phyloP scores from a whole-genome alignment of 768 basidiomycete genomes.

The Royoungia palumana region DNA sequence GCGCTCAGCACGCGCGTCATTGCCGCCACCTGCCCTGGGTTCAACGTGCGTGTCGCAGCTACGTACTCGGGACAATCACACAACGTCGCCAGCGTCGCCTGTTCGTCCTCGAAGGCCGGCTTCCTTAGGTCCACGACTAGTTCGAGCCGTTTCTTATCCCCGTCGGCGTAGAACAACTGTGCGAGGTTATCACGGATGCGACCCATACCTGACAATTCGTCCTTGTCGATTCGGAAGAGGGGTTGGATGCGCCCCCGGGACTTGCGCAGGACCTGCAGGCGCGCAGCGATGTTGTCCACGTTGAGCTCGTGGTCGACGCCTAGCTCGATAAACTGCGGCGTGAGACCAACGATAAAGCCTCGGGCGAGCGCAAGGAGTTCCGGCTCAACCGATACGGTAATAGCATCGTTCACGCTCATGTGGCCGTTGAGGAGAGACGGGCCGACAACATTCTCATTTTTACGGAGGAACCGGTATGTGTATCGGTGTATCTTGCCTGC shows the following conservation, averaged over 20 bases:
- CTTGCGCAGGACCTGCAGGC: constrained; percentile 27
- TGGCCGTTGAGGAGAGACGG: constrained; percentile 66
- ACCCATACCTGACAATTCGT: constrained; percentile 87
- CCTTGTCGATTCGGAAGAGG: constrained; percentile 88
- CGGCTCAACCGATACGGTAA: constrained; percentile 86
- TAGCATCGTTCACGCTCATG: constrained; percentile 74
- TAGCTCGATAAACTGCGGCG: constrained; percentile 58
- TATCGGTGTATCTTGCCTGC: constrained; percentile 69
- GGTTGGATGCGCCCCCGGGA: constrained; percentile 8
- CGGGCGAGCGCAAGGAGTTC: constrained; percentile 78
- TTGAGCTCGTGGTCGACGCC: constrained; percentile 83
- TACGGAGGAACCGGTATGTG: constrained; percentile 69
- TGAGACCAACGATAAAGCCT: constrained; percentile 78
- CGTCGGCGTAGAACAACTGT: constrained; percentile 78
- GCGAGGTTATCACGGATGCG: constrained; percentile 90
- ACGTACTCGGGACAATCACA: constrained; percentile 29
- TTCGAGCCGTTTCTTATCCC: constrained; percentile 61
- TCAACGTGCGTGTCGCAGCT: constrained; percentile 45
- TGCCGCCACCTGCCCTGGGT: constrained; percentile 68
- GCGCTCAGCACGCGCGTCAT: constrained; percentile 73
- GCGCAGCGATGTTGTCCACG: constrained; percentile 43
- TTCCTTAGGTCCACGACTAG: constrained; percentile 78
- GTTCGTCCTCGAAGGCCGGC: constrained; percentile 57
- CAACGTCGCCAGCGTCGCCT: constrained; percentile 12
- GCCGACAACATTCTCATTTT: constrained; percentile 11